Evolutionary conservation across 352 stramenopile species (phyloP), one percentile per base, ranked within the genome.

Genomic region (Elongisporangium anandrum): DNA sequence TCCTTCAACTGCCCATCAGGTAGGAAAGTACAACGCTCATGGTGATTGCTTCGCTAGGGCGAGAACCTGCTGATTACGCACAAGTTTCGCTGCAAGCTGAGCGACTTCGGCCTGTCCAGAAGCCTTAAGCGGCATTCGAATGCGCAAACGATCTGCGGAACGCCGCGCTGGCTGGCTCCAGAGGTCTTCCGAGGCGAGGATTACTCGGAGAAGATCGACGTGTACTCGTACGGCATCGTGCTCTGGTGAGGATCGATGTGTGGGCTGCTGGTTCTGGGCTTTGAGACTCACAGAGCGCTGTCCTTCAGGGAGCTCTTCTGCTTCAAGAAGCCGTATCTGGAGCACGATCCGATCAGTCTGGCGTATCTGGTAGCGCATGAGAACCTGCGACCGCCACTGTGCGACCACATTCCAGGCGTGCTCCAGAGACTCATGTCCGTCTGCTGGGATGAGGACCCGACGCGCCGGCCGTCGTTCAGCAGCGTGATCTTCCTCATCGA

Each of bases 191-290:
- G 81, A 23, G 84, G 84, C 38, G 81, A 94, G 50, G 79, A 88
- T 38, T 94, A 92, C 66, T 89, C 80, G 39, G 84, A 94, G 57
- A 94, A 94, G 69, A 88, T 94, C 26, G 84, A 94, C 53, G 61
- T 94, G 3, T 92, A 94, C 64, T 92, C 81, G 24, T 92, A 90
- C 61, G 77, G 80, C 60, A 90, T 94, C 53, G 85, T 94, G 26
- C 67, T 94, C 51, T 92, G 84, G 83, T 90, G 62, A 13, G 56
- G n/a, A 53, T 39, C 3, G 9, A 41, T 8, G 3, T 6, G 34
- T 49, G 49, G 16, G 41, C 55, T 10, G 34, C 6, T 38, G 15
- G 12, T 50, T 39, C 9, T 41, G 16, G 10, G n/a, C 7, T 20
- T 34, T 15, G 3, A n/a, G 21, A 15, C 16, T 52, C 0, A 4